Percentiles rank a stretch among this genome's conserved stretches.
phyloP scores from a whole-genome alignment of 495 filamentous ascomycete species.

The Melanomma pulvis-pyrius region DNA sequence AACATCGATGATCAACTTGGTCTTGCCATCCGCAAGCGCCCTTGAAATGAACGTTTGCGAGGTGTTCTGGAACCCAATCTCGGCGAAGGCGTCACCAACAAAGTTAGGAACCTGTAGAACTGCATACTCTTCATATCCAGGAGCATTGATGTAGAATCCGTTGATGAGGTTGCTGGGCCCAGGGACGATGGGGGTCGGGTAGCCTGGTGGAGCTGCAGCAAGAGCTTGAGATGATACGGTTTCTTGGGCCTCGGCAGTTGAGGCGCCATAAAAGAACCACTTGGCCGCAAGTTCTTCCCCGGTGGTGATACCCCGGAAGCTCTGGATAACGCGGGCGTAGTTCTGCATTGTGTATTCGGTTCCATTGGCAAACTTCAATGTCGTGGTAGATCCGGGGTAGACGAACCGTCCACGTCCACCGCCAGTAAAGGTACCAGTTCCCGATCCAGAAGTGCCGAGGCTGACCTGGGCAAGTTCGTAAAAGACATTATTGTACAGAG shows the following conservation, averaged over 20 bases:
- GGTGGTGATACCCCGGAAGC: conserved; percentile 21
- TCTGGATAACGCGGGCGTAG: conserved; percentile 23
- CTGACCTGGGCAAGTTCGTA: conserved; percentile 36
- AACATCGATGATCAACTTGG: conserved; percentile 45
- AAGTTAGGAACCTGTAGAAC: conserved; percentile 46
- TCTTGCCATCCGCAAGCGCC: conserved; percentile 44
- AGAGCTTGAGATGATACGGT: neutral
- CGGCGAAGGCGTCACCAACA: conserved; percentile 22
- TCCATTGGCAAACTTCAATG: conserved; percentile 43
- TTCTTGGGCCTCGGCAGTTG: neutral
- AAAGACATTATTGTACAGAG: conserved; percentile 41
- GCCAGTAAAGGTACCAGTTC: conserved; percentile 41
- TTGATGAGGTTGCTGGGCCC: conserved; percentile 46
- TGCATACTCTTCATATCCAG: conserved; percentile 52
- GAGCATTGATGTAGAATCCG: conserved; percentile 54
- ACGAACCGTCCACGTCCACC: conserved; percentile 36
- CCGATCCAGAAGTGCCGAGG: conserved; percentile 35
- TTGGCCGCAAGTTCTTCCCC: conserved; percentile 23
- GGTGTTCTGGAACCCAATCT: conserved; percentile 47
- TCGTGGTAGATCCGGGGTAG: conserved; percentile 36
- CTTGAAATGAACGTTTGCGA: conserved; percentile 47
- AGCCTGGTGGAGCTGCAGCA: conserved; percentile 45
- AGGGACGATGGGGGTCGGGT: conserved; percentile 53
- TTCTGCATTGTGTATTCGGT: conserved; percentile 31
- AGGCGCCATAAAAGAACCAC: conserved; percentile 16